Base-by-base conservation (phyloP, 768 basidiomycete species). In the Boletellus ananiceps region DNA sequence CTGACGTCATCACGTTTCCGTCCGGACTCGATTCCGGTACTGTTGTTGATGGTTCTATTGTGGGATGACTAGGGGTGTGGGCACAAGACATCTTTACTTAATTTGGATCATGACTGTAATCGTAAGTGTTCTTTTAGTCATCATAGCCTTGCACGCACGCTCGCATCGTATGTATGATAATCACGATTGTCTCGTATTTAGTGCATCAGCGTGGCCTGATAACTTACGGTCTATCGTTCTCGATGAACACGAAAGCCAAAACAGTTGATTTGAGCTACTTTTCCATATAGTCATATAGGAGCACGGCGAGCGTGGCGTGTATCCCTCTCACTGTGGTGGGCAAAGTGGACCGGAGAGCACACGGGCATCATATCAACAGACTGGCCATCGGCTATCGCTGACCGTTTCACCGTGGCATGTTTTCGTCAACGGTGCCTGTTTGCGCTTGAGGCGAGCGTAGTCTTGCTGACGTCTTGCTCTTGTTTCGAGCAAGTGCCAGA, bases 161-260 rank as follows among this genome's bases (percentile, higher is more conserved):
- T 46, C n/a, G 44, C 42, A 41, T 49, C 27, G 27, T 36, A 44
- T 54, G 55, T 57, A 51, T 15, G 37, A 40, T 48, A 48, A 47
- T 33, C 46, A 58, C 32, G 36, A 25, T 39, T n/a, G 36, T 42
- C 25, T 29, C 48, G 49, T 58, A 55, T 46, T 40, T 33, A 50
- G 4, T 5, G 21, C 5, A 13, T 15, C 42, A 38, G 16, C 23
- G 16, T 38, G 39, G 40, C 54, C 40, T 42, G 52, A 47, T 59
- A 40, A 40, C 34, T 42, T 39, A 32, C 29, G 3, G 29, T 11
- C 7, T 29, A 29, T 9, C 11, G 29, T 29, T 29, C 29, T 25
- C 23, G 23, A 25, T 25, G 23, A 25, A 25, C 23, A 25, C 23
- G 4, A 25, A 2, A 25, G 4, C 4, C 23, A 7, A 7, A 7